phyloP scores from a whole-genome alignment of 169 alveolate genomes.

The Cryptosporidium sp. region DNA sequence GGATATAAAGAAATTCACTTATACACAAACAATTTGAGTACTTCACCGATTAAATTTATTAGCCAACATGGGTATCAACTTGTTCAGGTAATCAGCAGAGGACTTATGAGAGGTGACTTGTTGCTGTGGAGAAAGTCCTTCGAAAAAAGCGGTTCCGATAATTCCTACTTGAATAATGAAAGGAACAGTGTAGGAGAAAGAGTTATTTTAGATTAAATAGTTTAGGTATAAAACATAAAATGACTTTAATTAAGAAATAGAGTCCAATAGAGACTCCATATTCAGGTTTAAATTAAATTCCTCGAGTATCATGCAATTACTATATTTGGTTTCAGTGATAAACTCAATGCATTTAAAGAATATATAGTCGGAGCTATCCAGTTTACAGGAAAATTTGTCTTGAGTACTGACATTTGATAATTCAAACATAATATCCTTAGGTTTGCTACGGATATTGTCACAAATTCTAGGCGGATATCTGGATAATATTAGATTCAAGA shows the following conservation, averaged over 20 bases:
- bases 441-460: neutral
- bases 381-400: neutral
- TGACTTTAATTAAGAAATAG: slow-evolving; percentile 1
- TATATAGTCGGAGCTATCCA: slow-evolving; percentile 32
- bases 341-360: slow-evolving; percentile 41
- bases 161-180: slow-evolving; percentile 55
- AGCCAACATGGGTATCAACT: slow-evolving; percentile 88
- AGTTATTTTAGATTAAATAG: slow-evolving; percentile 48
- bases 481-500: neutral
- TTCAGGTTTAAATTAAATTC: slow-evolving; percentile 18
- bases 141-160: slow-evolving; percentile 68
- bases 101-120: slow-evolving; percentile 90
- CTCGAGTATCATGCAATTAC: neutral
- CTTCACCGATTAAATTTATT: slow-evolving; percentile 87
- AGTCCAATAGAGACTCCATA: slow-evolving; percentile 21
- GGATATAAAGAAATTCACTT: slow-evolving; percentile 88
- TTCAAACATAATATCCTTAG: slow-evolving; percentile 1
- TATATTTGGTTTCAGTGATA: neutral
- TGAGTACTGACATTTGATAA: slow-evolving; percentile 2
- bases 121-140: slow-evolving; percentile 86
- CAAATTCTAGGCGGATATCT: neutral
- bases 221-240: neutral
- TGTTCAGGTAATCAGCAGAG: slow-evolving; percentile 88
- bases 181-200: slow-evolving; percentile 73
- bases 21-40: slow-evolving; percentile 88